Evolutionary conservation across 2,329 filamentous ascomycete species (phyloP), one percentile per base, ranked within the genome.

Genomic region (Aspergillus ochraceus): DNA sequence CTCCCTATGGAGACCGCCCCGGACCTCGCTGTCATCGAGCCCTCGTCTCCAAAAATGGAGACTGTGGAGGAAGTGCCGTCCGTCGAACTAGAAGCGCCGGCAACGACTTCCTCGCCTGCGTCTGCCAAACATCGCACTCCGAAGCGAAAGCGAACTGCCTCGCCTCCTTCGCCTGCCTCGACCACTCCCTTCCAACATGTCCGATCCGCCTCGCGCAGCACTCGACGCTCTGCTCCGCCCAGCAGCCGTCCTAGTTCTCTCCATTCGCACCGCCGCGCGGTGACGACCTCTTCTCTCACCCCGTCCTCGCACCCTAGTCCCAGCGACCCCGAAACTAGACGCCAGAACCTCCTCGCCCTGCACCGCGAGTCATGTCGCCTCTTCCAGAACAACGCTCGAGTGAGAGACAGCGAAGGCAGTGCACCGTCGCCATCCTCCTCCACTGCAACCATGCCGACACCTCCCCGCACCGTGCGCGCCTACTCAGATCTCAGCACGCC

Each of bases 361-460:
- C 75, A 79, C 51, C 75, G 76, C 6, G 73, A 79, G 50, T 76
- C 76, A 51, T 76, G 76, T 55, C 76, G 76, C 17, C 61, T 79
- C 1, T 79, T 79, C 36, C 73, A 77, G 60, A 64, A 68, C 17
- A 60, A 60, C 17, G 56, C 54, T 2, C 26, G 59, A 5, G 46
- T 55, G 2, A 59, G 42, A 17, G 30, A 53, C 10, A 58, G 20
- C 19, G 49, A 19, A n/a, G 30, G 45, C 24, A 36, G 42, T 42
- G 42, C 46, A 32, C 49, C 56, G 11, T 59, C 59, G 14, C 24
- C 53, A 29, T 29, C 26, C 12, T 55, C 62, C 8, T 58, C 63
- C 14, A 49, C 45, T 39, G 56, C 4, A 30, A 55, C 60, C 17
- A 11, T 12, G 11, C 26, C 8, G 53, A 14, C 30, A 14, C 51